phyloP scores from a whole-genome alignment of 129 eudicot species.

The Pulicaria dysenterica region DNA sequence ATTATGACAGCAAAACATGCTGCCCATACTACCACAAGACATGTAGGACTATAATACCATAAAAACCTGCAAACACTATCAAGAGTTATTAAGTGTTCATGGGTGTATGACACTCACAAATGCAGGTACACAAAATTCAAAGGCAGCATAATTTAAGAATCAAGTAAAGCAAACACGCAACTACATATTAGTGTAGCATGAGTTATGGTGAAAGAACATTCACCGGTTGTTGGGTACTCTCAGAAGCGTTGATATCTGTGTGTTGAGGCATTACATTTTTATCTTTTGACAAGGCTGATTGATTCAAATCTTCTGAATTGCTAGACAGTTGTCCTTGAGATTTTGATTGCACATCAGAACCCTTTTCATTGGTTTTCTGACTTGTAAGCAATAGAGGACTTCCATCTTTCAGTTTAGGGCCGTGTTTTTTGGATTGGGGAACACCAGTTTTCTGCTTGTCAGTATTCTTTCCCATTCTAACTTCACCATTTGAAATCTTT shows the following conservation, averaged over 20 bases:
- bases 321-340: slow-evolving; percentile 45
- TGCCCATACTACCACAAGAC: slow-evolving; percentile 28
- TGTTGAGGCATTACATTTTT: slow-evolving; percentile 51
- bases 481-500: slow-evolving; percentile 49
- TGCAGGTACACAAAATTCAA: slow-evolving; percentile 12
- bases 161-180: slow-evolving; percentile 29
- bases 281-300: slow-evolving; percentile 51
- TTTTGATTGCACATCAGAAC: slow-evolving; percentile 41
- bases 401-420: slow-evolving; percentile 60
- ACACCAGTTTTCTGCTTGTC: slow-evolving; percentile 53
- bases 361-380: slow-evolving; percentile 54
- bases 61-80: slow-evolving; percentile 17
- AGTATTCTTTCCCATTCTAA: slow-evolving; percentile 41
- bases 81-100: slow-evolving; percentile 2
- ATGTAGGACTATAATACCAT: slow-evolving; percentile 18
- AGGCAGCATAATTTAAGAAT: slow-evolving; percentile 20
- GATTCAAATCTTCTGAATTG: slow-evolving; percentile 48
- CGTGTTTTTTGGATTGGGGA: slow-evolving; percentile 45
- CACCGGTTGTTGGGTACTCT: slow-evolving; percentile 59
- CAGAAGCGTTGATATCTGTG: slow-evolving; percentile 52
- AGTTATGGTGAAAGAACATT: slow-evolving; percentile 32
- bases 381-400: slow-evolving; percentile 37
- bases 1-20: slow-evolving; percentile 1
- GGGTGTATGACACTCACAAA: slow-evolving; percentile 17
- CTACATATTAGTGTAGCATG: slow-evolving; percentile 27